Base-by-base conservation (phyloP, 139 green algal genomes). In the Tetratostichococcus sp. region DNA sequence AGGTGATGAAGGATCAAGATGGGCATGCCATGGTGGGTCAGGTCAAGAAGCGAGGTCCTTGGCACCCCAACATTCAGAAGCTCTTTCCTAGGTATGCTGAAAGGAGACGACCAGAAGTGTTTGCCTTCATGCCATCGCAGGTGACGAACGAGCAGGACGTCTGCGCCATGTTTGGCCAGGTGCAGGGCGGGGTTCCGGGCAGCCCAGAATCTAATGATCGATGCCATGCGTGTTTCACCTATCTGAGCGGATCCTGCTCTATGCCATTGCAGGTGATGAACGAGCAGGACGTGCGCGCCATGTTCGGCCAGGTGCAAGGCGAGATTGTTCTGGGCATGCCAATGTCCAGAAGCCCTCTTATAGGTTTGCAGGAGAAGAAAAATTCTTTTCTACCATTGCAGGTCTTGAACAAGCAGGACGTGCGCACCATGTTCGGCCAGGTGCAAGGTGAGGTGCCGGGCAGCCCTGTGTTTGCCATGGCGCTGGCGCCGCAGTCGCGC, bases 201-300 rank as follows among this genome's bases (percentile, higher is more conserved):
- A n/a, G n/a, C n/a, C n/a, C n/a, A n/a, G n/a, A n/a, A n/a, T n/a
- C n/a, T n/a, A n/a, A n/a, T n/a, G n/a, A n/a, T n/a, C n/a, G n/a
- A n/a, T n/a, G n/a, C n/a, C n/a, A n/a, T n/a, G n/a, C n/a, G n/a
- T 95, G 22, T 95, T 86, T 21, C 95, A 95, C 65, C 91, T 99
- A 75, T 99, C 98, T 76, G 88, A 92, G 57, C 98, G 98, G 95
- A 97, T 98, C 85, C 88, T 99, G 39, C n/a, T n/a, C n/a, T n/a
- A n/a, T n/a, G n/a, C n/a, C n/a, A n/a, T n/a, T 50, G 39, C 39
- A 50, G 39, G 39, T 50, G 8, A 50, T 50, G 39, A 50, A 50
- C 39, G 39, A 50, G 39, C 39, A 50, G 39, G 39, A 50, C 11
- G 39, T 50, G 39, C 39, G 50, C 14, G 14, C 19, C 14, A 62